Percentiles rank a stretch among this genome's conserved stretches.
phyloP scores from a whole-genome alignment of 1,284 basidiomycete species.

The Pterulicium gracile region DNA sequence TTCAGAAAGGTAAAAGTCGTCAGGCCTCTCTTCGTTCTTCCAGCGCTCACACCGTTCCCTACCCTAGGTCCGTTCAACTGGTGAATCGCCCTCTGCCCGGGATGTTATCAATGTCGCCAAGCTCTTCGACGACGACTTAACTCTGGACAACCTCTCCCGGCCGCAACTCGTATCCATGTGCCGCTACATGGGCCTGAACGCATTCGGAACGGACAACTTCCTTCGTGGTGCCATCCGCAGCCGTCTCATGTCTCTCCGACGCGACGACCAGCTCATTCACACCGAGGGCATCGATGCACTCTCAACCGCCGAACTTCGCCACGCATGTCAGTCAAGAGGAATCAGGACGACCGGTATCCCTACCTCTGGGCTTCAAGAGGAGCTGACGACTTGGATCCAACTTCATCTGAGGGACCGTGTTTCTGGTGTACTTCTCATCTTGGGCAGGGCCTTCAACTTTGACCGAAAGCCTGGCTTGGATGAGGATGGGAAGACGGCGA shows the following conservation, averaged over 20 bases:
- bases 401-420: slow-evolving; percentile 84
- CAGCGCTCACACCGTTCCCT: slow-evolving; percentile 1
- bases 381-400: slow-evolving; percentile 90
- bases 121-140: slow-evolving; percentile 95
- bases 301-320: slow-evolving; percentile 84
- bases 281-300: slow-evolving; percentile 85
- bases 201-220: slow-evolving; percentile 98
- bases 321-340: slow-evolving; percentile 90
- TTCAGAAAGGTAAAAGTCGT: slow-evolving; percentile 74
- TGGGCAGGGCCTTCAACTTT: slow-evolving; percentile 93
- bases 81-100: slow-evolving; percentile 80
- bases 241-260: slow-evolving; percentile 74
- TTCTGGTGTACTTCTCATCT: slow-evolving; percentile 87
- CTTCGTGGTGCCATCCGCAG: slow-evolving; percentile 88
- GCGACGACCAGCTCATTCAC: slow-evolving; percentile 91
- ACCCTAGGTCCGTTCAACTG: slow-evolving; percentile 79
- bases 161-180: slow-evolving; percentile 97
- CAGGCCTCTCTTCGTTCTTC: slow-evolving; percentile 1
- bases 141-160: slow-evolving; percentile 94
- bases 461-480: slow-evolving; percentile 64
- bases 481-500: slow-evolving; percentile 65
- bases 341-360: slow-evolving; percentile 84
- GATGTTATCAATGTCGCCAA: slow-evolving; percentile 95
- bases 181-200: slow-evolving; percentile 96
- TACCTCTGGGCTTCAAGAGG: slow-evolving; percentile 77